A percentile compares a stretch with the other conserved stretches of the same genome.
Conservation (phyloP, 2,329 filamentous ascomycete genomes). For the Clarireedia sp. region DNA sequence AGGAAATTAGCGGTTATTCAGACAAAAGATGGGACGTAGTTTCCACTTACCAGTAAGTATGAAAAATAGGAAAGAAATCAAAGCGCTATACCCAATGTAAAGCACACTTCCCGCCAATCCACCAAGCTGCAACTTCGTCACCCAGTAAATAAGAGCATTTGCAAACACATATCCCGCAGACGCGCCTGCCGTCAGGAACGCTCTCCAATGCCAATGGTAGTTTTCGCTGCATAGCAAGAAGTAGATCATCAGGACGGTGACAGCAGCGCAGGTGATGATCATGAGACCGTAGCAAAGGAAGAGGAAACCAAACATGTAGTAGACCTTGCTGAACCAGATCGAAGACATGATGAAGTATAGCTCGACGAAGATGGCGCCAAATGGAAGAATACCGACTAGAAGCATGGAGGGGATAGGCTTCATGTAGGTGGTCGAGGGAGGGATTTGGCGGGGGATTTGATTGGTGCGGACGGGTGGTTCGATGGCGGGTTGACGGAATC, state of each 20-base stretch:
- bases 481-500: conserved; percentile 67
- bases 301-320: conserved; percentile 99
- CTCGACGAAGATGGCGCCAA: conserved; percentile 95
- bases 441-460: conserved; percentile 96
- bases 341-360: conserved; percentile 99
- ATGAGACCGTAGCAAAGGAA: conserved; percentile 97
- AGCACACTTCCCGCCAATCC: conserved; percentile 80
- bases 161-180: conserved; percentile 87
- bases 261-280: conserved; percentile 88
- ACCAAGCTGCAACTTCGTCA: conserved; percentile 78
- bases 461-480: conserved; percentile 86
- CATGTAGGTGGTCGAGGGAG: conserved; percentile 74
- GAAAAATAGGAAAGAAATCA: conserved; percentile 88
- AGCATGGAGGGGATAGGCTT: conserved; percentile 84
- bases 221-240: conserved; percentile 94
- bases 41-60: conserved; percentile 75
- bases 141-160: conserved; percentile 85
- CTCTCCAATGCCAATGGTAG: conserved; percentile 98
- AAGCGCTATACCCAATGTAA: conserved; percentile 84
- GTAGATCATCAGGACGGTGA: conserved; percentile 91
- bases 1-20: conserved; percentile 13
- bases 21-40: not conserved
- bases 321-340: conserved; percentile 97
- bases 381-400: conserved; percentile 84
- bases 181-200: conserved; percentile 85